Percentiles rank a stretch among this genome's conserved stretches.
Evolutionary conservation across 2,329 filamentous ascomycete genomes (phyloP).

Genomic region (Dactylellina leptospora): DNA sequence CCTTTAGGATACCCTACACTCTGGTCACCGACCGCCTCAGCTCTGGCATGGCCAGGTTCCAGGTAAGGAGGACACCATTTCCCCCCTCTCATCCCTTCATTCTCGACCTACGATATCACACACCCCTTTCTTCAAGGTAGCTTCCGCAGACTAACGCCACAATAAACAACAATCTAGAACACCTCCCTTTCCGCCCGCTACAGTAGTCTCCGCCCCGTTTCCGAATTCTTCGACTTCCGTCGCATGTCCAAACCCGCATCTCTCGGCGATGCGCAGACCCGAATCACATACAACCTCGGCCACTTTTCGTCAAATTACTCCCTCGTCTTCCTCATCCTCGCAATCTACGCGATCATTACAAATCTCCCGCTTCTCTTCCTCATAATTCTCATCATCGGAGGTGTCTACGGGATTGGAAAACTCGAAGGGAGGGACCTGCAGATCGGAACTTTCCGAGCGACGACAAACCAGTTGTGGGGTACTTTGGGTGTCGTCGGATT

Average conservation of each 20-base stretch:
- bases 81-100: not conserved
- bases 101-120: not conserved
- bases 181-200: constrained; percentile 79
- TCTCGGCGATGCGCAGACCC: constrained; percentile 86
- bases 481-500: constrained; percentile 82
- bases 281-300: constrained; percentile 95
- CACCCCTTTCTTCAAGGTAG: constrained; percentile 31
- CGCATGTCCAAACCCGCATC: constrained; percentile 92
- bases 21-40: constrained; percentile 50
- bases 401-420: constrained; percentile 91
- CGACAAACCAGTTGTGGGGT: constrained; percentile 93
- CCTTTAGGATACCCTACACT: constrained; percentile 40
- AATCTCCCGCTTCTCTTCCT: constrained; percentile 89
- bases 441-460: constrained; percentile 77
- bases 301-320: constrained; percentile 99
- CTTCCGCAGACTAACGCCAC: constrained; percentile 11
- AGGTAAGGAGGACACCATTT: constrained; percentile 15
- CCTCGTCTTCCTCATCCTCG: constrained; percentile 90
- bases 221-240: constrained; percentile 96
- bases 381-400: constrained; percentile 83
- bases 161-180: constrained; percentile 28
- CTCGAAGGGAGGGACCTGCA: constrained; percentile 88
- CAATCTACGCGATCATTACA: constrained; percentile 91
- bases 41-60: constrained; percentile 48
- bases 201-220: constrained; percentile 87